Percentiles rank a stretch among this genome's conserved stretches.
These are phyloP conservation scores for Jasminum sambac DNA, from an alignment of 257 asterid genomes.

Conservation along the genomic window DNA sequence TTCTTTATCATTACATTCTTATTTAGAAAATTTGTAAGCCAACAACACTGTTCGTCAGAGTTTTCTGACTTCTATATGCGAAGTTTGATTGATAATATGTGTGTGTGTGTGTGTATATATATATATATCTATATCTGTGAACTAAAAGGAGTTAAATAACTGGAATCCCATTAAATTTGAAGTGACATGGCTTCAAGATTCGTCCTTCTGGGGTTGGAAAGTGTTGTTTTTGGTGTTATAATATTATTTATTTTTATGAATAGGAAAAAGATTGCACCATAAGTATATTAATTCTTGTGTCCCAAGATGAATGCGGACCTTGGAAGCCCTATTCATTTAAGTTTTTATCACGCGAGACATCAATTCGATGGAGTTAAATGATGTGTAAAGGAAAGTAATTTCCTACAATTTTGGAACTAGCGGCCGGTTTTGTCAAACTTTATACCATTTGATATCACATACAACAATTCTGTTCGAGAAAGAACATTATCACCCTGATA, in stretches of 20 bases:
- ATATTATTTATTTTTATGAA: neutral
- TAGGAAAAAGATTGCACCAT: neutral
- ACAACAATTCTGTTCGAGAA: neutral
- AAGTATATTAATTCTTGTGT: neutral
- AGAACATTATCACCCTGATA: neutral
- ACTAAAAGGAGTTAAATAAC: neutral
- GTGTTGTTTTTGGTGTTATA: neutral
- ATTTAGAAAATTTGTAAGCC: neutral
- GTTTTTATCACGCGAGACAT: neutral
- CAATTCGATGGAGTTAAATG: neutral
- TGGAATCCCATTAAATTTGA: neutral
- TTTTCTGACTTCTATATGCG: neutral
- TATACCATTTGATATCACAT: neutral
- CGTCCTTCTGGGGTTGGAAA: neutral
- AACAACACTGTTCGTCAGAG: neutral
- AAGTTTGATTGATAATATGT: neutral
- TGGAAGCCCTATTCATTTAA: neutral
- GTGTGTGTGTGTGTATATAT: too few species aligned
- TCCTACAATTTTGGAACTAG: constrained; percentile 4
- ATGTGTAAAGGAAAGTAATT: neutral
- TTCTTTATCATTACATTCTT: neutral
- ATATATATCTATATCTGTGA: too few species aligned
- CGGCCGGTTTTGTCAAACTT: neutral
- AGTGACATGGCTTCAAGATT: constrained; percentile 5
- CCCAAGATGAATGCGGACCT: neutral